Evolutionary conservation across 495 filamentous ascomycete species (phyloP), one percentile per base, ranked within the genome.

Genomic region (Penicillium malachiteum): DNA sequence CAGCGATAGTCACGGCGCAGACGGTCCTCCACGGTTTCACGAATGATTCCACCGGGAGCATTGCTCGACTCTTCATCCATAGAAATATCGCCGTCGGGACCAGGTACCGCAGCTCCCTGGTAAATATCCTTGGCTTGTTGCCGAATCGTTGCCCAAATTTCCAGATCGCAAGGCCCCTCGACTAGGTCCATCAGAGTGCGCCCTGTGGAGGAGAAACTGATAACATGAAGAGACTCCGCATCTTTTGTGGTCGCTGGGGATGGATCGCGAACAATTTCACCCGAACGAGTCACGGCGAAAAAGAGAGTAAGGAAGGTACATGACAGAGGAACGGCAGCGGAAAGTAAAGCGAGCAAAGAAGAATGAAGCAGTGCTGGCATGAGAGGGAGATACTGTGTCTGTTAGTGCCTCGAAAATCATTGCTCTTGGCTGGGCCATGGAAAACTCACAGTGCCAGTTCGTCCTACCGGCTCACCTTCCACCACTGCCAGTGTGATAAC

Each of bases 141-240:
- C 65, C 82, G 84, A 5, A 87, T 83, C 16, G 77, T 72, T 48
- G 92, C 85, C 91, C 92, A 96, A 35, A 82, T 86, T 37, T 87
- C 82, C 54, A 89, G 77, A 17, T 81, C 82, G 61, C 96, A 97
- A 32, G 73, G 70, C 0, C 93, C 93, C 62, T 92, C 83, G 65
- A 91, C 95, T 66, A 96, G 88, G 34, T 82, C 85, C 40, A 96
- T 69, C 14, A 96, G 70, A 32, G 96, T 69, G 49, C 91, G 87
- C 14, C 85, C 83, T 48, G 85, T 82, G 7, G 84, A 87, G 26
- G 87, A 88, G 60, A 92, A 93, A 3, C 84, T 86, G 32, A 96
- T 71, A 21, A 88, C 88, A 63, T 95, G 90, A 30, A 90, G 78
- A 9, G 90, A 91, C 21, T 73, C 71, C 10, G 88, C 87, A 32